Percentiles rank a stretch among this genome's conserved stretches.
phyloP scores from a whole-genome alignment of 78 protist genomes.

The Polysphondylium violaceum region DNA sequence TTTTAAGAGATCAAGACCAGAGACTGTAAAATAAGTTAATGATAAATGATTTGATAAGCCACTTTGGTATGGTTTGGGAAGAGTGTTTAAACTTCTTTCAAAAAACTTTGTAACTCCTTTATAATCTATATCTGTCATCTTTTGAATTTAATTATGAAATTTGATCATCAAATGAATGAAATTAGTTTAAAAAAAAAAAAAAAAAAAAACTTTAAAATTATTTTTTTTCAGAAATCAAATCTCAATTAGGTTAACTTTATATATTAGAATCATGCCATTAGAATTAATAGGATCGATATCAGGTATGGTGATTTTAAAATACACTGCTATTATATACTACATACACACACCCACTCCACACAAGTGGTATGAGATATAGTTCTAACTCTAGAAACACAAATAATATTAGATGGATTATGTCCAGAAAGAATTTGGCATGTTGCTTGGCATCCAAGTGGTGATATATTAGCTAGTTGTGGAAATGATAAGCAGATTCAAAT shows the following conservation, averaged over 20 bases:
- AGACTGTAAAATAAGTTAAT: conserved; percentile 67
- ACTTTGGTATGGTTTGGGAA: conserved; percentile 73
- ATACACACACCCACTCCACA: background rate
- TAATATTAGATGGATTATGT: conserved; percentile 41
- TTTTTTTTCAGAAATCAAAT: too few species aligned
- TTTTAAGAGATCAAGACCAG: conserved; percentile 82
- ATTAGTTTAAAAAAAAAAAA: conserved; percentile 15
- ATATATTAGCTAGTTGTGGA: conserved; percentile 89
- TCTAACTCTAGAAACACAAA: background rate
- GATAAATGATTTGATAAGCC: conserved; percentile 73
- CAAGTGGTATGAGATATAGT: background rate
- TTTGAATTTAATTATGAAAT: background rate
- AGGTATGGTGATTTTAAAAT: too few species aligned
- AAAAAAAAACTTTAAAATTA: background rate
- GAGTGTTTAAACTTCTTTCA: conserved; percentile 41
- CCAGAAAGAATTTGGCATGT: conserved; percentile 88
- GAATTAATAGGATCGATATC: too few species aligned
- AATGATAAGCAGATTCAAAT: conserved; percentile 90
- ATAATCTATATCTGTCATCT: conserved; percentile 13
- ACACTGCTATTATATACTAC: too few species aligned
- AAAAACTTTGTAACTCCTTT: conserved; percentile 47
- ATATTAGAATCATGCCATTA: too few species aligned
- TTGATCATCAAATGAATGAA: background rate
- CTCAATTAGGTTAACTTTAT: too few species aligned
- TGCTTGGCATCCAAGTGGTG: conserved; percentile 90